These are phyloP conservation scores for Umbelopsis ramanniana DNA, from an alignment of 192 early-diverging fungal species.

Conservation along the genomic window DNA sequence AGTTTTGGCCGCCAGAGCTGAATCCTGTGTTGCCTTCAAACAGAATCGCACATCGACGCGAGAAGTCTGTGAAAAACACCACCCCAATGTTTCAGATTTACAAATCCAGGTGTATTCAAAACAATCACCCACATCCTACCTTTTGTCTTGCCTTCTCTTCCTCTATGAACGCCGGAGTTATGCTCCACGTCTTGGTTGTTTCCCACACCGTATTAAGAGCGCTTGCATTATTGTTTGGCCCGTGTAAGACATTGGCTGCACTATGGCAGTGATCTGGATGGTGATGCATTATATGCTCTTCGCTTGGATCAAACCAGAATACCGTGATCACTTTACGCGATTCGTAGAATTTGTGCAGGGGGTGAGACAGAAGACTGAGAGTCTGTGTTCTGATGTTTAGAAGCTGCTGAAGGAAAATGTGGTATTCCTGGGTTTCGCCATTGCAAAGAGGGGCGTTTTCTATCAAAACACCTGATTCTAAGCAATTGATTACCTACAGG, in stretches of 20 bases:
- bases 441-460: slow-evolving; percentile 79
- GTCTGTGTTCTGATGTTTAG: slow-evolving; percentile 64
- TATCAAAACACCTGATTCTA: slow-evolving; percentile 66
- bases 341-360: slow-evolving; percentile 66
- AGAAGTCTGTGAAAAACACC: slow-evolving; percentile 35
- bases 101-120: not conserved
- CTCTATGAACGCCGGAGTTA: slow-evolving; percentile 28
- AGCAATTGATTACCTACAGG: slow-evolving; percentile 57
- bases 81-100: not conserved
- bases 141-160: slow-evolving; percentile 48
- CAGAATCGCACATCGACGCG: slow-evolving; percentile 47
- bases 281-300: slow-evolving; percentile 66
- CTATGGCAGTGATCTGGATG: slow-evolving; percentile 44
- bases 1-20: slow-evolving; percentile 40
- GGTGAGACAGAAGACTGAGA: slow-evolving; percentile 57
- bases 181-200: slow-evolving; percentile 37
- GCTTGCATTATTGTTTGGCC: slow-evolving; percentile 33
- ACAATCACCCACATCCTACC: slow-evolving; percentile 11
- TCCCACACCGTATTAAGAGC: slow-evolving; percentile 49
- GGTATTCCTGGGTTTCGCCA: slow-evolving; percentile 81
- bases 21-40: slow-evolving; percentile 35
- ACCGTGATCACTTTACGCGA: slow-evolving; percentile 67
- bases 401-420: slow-evolving; percentile 61
- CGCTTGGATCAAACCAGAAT: slow-evolving; percentile 61
- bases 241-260: slow-evolving; percentile 16